Base-by-base conservation (phyloP, 495 filamentous ascomycete genomes). In the Tuber brumale region DNA sequence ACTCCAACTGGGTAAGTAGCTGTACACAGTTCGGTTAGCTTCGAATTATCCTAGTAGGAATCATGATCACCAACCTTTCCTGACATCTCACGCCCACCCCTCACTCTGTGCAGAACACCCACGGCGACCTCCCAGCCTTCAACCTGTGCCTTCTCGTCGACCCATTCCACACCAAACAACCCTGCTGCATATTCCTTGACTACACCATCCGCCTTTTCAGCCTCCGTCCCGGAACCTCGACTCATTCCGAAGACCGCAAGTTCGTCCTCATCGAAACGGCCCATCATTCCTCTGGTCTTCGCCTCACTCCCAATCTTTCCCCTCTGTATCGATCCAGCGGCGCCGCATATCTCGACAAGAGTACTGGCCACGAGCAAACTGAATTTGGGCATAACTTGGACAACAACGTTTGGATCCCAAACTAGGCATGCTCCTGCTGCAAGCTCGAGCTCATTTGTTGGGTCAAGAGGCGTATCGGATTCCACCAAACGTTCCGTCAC, bases 121-220 rank as follows among this genome's bases (percentile, higher is more conserved):
- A 81, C 75, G 0, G 76, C 81, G 31, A 82, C 77, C 43, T 83
- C 81, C 81, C 81, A 83, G 16, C 81, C 81, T 70, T 83, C 81
- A 74, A 83, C 75, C 42, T 80, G 75, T 2, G 81, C 81, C 1
- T 66, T 74, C 66, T 83, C 75, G 57, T 81, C 74, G 10, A 83
- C 70, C 78, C 79, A 81, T 48, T 78, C 78, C 16, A 82, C 73
- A 0, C 76, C 81, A 75, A 80, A 81, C n/a, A 83, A 71, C 16
- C 79, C 75, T 39, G 75, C 72, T n/a, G 75, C 81, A 73, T 81
- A 83, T 18, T 69, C 72, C n/a, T 71, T 69, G 9, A 82, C 51
- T 4, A 80, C 75, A 8, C 70, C 75, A 61, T 83, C 81, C 41
- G 80, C 75, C 57, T 42, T 71, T n/a, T 71, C 75, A 8, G 70